Conservation (phyloP, 192 early-diverging fungal genomes). For the Dissophora ornata region DNA sequence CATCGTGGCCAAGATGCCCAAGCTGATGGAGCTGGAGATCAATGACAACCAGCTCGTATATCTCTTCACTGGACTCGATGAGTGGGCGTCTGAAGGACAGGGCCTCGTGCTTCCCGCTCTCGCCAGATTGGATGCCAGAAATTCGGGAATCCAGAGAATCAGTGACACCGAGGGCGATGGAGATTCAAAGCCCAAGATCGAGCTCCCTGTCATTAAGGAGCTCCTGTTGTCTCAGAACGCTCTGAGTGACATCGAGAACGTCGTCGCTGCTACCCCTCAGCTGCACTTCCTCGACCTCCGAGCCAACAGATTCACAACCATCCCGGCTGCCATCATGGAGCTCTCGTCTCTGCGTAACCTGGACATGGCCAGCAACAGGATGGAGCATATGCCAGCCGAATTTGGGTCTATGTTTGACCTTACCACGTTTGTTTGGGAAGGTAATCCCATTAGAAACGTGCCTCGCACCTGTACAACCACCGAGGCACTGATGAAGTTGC, state of each 20-base stretch:
- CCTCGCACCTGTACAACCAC: slow-evolving; percentile 51
- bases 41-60: slow-evolving; percentile 45
- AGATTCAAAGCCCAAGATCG: slow-evolving; percentile 33
- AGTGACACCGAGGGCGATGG: slow-evolving; percentile 37
- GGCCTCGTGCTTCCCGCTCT: slow-evolving; percentile 6
- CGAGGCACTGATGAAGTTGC: slow-evolving; percentile 54
- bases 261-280: slow-evolving; percentile 39
- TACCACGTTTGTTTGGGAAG: slow-evolving; percentile 60
- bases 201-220: slow-evolving; percentile 59
- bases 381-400: slow-evolving; percentile 56
- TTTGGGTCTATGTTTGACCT: slow-evolving; percentile 59
- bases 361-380: slow-evolving; percentile 62
- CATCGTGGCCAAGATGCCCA: slow-evolving; percentile 54
- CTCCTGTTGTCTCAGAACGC: slow-evolving; percentile 54
- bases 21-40: slow-evolving; percentile 57
- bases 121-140: slow-evolving; percentile 34
- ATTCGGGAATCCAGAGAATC: slow-evolving; percentile 45
- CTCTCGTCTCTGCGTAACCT: slow-evolving; percentile 56
- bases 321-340: slow-evolving; percentile 55
- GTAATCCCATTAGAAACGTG: slow-evolving; percentile 60
- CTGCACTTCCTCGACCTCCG: slow-evolving; percentile 59
- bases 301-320: slow-evolving; percentile 54
- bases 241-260: slow-evolving; percentile 42
- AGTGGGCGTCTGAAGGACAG: slow-evolving; percentile 1
- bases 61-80: slow-evolving; percentile 45